Evolutionary conservation across 495 filamentous ascomycete species (phyloP), one percentile per base, ranked within the genome.

Genomic region (Paragyromitra xinjiangensis): DNA sequence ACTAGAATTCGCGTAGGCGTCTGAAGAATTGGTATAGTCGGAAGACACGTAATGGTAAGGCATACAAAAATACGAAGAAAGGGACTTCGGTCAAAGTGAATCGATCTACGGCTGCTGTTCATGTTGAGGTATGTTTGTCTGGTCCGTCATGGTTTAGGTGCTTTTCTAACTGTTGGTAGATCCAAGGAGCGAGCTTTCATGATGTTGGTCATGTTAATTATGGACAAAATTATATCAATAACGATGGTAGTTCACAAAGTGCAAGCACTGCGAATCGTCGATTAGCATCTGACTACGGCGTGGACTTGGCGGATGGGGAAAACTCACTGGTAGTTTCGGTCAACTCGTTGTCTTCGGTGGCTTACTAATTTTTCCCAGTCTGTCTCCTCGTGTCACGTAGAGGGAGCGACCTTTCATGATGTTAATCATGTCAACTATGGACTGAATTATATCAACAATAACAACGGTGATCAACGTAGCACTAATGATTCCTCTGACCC

Each of bases 121-220:
- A 34, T 50, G 42, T 34, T 2, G 63, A 66, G 64, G 44, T 66
- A 66, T 7, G 12, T 65, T 16, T 37, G 48, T 19, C 6, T 56
- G 26, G 11, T 56, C 12, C 12, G 1, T 19, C 1, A 19, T 19
- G 37, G 12, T 14, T 37, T 39, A n/a, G 26, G 53, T 56, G 22
- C 22, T 56, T 26, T 29, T 7, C 53, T 56, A 56, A 56, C 8
- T 11, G 22, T 29, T 29, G 53, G 12, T 9, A 56, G 53, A 26
- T 56, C 53, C 19, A 56, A 56, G 53, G 53, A 56, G 53, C 53
- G 2, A 56, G 19, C 24, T 24, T 56, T 29, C 53, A 56, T 12
- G 53, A 26, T 56, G 53, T 56, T 0, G 24, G 24, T 24, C 19
- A 56, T 12, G 53, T 56, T 22, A 56, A 56, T 22, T 56, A 56